Evolutionary conservation across 352 stramenopile species (phyloP), one percentile per base, ranked within the genome.

Genomic region (Pythium aristosporum): DNA sequence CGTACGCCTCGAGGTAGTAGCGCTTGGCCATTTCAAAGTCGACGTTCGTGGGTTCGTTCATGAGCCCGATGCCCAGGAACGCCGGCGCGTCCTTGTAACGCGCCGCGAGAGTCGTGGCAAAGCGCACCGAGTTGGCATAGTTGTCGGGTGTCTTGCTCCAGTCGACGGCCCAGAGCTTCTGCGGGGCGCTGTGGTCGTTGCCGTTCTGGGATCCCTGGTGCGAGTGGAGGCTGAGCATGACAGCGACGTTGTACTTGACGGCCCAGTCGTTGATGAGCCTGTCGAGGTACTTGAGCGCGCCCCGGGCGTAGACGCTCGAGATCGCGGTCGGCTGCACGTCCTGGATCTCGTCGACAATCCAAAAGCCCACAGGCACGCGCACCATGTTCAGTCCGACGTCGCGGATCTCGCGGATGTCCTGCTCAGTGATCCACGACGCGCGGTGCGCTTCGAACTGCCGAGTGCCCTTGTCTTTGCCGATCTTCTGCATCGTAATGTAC

Each of bases 181-280:
- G n/a, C 43, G 75, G 72, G 3, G 73, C 57, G 25, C 72, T 88
- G 51, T 87, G 76, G 57, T 86, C 77, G 55, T 68, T 73, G 12
- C 78, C 77, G 25, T 90, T 90, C 68, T 90, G 79, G 15, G 77
- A 87, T 9, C 78, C 76, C 18, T 73, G 66, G 44, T 87, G 77
- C 2, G 76, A 67, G 58, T 88, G 80, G 6, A 88, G 68, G 43
- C 76, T 87, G 20, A 87, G 52, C 58, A 89, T 71, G 3, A 89
- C 80, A 0, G 80, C 69, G 2, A 88, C 4, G 28, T 88, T 85
- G 69, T 82, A 74, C 65, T 76, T 77, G 39, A 73, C 50, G 8
- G 67, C 77, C 81, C 79, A 90, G 1, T 66, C 48, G 51, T 74
- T 75, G 48, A 89, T 79, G 25, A 86, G 69, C 42, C 50, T 57